Conservation (phyloP, 2,329 filamentous ascomycete genomes). For the Falciphora oryzae region DNA sequence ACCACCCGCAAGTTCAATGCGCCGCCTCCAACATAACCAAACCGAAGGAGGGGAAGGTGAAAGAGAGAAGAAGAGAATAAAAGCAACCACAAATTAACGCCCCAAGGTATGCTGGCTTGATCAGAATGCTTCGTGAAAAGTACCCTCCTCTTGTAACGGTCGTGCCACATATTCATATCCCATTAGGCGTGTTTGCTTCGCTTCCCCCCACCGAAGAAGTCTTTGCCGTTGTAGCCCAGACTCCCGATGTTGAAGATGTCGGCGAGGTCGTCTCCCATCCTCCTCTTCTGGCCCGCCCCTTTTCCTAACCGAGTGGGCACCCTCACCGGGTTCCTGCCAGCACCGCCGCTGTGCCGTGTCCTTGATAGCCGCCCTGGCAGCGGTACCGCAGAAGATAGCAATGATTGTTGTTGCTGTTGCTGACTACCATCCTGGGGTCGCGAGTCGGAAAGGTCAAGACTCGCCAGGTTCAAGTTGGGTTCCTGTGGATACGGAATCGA, state of each 20-base stretch:
- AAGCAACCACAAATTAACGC: conserved; percentile 5
- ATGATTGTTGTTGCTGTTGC: conserved; percentile 15
- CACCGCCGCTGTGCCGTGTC: conserved; percentile 17
- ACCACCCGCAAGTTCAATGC: neutral
- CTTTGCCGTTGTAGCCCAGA: conserved; percentile 49
- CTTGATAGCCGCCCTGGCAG: conserved; percentile 11
- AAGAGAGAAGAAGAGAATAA: neutral
- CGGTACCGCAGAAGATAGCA: conserved; percentile 11
- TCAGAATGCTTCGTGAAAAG: conserved; percentile 4
- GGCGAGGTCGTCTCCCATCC: conserved; percentile 56
- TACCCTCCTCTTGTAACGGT: neutral
- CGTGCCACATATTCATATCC: conserved; percentile 6
- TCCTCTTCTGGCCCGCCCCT: conserved; percentile 65
- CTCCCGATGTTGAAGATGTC: conserved; percentile 71
- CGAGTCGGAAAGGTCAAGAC: conserved; percentile 52
- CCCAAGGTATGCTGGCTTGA: conserved; percentile 6
- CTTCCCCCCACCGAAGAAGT: conserved; percentile 47
- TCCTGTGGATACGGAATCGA: conserved; percentile 53
- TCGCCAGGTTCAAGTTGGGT: conserved; percentile 55
- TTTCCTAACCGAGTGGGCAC: conserved; percentile 44
- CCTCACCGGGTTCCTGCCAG: conserved; percentile 21
- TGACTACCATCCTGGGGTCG: conserved; percentile 33
- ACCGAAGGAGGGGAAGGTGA: neutral
- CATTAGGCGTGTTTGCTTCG: conserved; percentile 40
- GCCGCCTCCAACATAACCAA: conserved; percentile 9